Conservation (phyloP, 169 alveolate species). For the Plasmodium gaboni region DNA sequence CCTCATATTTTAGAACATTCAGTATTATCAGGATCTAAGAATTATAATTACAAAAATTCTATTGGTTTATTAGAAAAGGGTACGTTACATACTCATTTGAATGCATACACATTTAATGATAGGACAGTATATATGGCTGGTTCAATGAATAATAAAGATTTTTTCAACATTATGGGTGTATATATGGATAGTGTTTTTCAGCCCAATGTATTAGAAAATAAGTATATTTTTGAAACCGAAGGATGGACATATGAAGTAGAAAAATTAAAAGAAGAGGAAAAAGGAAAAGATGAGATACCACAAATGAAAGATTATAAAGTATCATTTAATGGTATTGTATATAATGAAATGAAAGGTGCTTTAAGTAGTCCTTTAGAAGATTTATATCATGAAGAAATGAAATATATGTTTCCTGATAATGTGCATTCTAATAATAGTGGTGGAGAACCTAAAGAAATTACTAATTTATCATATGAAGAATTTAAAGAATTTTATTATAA, state of each 20-base stretch:
- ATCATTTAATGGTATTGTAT: conserved; percentile 84
- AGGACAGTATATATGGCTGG: conserved; percentile 91
- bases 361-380: conserved; percentile 74
- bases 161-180: conserved; percentile 86
- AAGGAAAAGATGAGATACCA: conserved; percentile 22
- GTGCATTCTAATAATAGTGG: conserved; percentile 88
- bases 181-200: conserved; percentile 89
- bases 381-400: conserved; percentile 63
- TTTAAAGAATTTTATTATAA: conserved; percentile 84
- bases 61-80: conserved; percentile 88
- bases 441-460: conserved; percentile 91
- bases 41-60: conserved; percentile 88
- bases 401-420: conserved; percentile 78
- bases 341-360: conserved; percentile 83
- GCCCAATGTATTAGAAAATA: conserved; percentile 82
- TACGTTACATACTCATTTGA: conserved; percentile 87
- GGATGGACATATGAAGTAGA: conserved; percentile 90
- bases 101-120: conserved; percentile 91
- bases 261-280: conserved; percentile 60
- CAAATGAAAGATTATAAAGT: conserved; percentile 80
- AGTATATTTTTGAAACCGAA: conserved; percentile 86
- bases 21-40: conserved; percentile 89
- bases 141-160: conserved; percentile 86
- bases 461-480: conserved; percentile 83
- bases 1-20: conserved; percentile 92